A percentile compares a stretch with the other conserved stretches of the same genome.
phyloP scores from a whole-genome alignment of 805 yeast genomes.

The Maudiozyma saulgeensis region DNA sequence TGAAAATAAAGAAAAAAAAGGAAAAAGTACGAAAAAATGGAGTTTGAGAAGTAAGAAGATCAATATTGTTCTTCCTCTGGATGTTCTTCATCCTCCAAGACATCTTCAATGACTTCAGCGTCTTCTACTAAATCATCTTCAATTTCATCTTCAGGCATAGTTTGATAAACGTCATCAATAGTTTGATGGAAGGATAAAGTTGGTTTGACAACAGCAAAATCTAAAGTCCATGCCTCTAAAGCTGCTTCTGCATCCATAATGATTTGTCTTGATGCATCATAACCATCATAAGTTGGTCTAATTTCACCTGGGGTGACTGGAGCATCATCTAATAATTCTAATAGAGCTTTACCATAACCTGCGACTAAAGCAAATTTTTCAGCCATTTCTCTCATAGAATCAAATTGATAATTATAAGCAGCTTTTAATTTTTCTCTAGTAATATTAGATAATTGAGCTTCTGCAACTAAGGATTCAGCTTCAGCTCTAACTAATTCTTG shows the following conservation, averaged over 20 bases:
- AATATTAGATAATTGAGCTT: conserved; percentile 95
- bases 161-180: conserved; percentile 51
- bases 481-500: conserved; percentile 98
- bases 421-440: conserved; percentile 97
- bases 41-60: not conserved
- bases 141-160: conserved; percentile 1
- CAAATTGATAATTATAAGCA: conserved; percentile 93
- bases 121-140: conserved; percentile 2
- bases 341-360: conserved; percentile 95
- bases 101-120: conserved; percentile 1
- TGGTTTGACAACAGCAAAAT: conserved; percentile 90
- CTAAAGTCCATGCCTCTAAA: conserved; percentile 92
- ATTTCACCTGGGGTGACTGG: conserved; percentile 99
- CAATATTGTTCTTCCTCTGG: conserved; percentile 3
- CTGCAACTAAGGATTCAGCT: conserved; percentile 98
- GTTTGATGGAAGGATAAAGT: conserved; percentile 76
- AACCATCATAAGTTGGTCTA: conserved; percentile 96
- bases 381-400: conserved; percentile 86
- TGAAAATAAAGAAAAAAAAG: not conserved
- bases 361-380: conserved; percentile 96
- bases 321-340: conserved; percentile 90
- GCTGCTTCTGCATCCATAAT: conserved; percentile 95
- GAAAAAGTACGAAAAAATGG: not conserved
- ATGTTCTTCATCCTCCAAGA: conserved; percentile 2
- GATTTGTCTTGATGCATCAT: conserved; percentile 95